Evolutionary conservation across 108 stramenopile genomes (phyloP).

Genomic region (Fragilaria radians): DNA sequence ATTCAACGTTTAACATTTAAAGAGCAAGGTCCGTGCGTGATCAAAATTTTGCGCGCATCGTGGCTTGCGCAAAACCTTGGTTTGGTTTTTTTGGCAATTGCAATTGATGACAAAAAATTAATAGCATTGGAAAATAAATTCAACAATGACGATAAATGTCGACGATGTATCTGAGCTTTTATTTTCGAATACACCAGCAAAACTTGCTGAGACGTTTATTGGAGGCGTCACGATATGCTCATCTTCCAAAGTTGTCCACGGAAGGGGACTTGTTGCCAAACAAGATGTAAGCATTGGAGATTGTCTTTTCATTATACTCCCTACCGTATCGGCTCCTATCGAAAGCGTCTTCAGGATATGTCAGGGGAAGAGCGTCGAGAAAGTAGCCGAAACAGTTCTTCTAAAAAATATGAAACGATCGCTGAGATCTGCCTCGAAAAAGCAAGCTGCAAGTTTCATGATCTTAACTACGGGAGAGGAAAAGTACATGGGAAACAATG

Average conservation of each 20-base stretch:
- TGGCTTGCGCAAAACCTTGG: no score
- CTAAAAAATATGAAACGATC: slow-evolving; percentile 38
- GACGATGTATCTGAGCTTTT: neutral
- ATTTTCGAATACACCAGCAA: neutral
- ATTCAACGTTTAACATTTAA: no score
- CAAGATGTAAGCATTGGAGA: slow-evolving; percentile 52
- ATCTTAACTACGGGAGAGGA: slow-evolving; percentile 23
- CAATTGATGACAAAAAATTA: no score
- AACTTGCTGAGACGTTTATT: neutral
- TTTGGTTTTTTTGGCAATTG: no score
- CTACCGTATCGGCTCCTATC: slow-evolving; percentile 35
- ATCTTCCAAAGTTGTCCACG: neutral
- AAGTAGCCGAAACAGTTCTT: slow-evolving; percentile 40
- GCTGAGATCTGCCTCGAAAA: neutral
- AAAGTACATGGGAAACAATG: neutral
- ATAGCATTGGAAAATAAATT: no score
- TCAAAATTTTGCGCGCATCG: no score
- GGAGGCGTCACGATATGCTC: neutral
- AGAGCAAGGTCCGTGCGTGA: no score
- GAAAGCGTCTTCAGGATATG: slow-evolving; percentile 15
- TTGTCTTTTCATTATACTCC: slow-evolving; percentile 60
- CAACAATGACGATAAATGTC: no score
- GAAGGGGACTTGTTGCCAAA: slow-evolving; percentile 44
- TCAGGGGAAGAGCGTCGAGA: slow-evolving; percentile 24
- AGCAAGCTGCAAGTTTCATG: slow-evolving; percentile 6